Conservation (phyloP, 73 alveolate genomes). For the Paramecium caudatum region DNA sequence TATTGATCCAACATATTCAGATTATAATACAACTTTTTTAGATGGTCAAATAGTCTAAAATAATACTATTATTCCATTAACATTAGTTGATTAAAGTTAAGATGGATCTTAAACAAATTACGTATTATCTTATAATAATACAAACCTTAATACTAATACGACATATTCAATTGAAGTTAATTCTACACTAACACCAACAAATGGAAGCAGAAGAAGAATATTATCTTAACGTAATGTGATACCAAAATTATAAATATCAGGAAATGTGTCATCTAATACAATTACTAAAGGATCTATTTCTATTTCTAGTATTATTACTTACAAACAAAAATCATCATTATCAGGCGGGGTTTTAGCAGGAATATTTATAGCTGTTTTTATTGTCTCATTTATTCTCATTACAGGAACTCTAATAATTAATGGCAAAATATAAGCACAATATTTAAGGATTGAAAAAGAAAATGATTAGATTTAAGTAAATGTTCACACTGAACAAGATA, state of each 20-base stretch:
- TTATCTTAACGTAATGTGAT: neutral
- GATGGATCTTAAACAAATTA: neutral
- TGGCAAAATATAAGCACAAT: neutral
- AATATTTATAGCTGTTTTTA: neutral
- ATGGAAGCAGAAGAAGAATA: neutral
- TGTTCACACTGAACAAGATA: too few species aligned
- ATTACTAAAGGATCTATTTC: too few species aligned
- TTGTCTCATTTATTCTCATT: neutral
- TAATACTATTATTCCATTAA: neutral
- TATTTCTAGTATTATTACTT: too few species aligned
- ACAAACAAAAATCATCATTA: neutral
- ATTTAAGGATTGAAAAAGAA: neutral
- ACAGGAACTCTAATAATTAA: neutral
- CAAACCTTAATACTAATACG: neutral
- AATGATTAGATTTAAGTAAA: too few species aligned
- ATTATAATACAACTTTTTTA: neutral
- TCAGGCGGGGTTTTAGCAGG: neutral
- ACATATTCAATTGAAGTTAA: neutral
- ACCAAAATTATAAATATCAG: neutral
- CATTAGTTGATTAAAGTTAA: neutral
- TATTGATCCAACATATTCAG: neutral
- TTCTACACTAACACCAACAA: neutral
- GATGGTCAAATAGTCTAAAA: neutral
- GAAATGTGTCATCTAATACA: too few species aligned
- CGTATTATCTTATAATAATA: neutral